Evolutionary conservation across 2,329 filamentous ascomycete species (phyloP).

Genomic region (Metarhizium robertsii): DNA sequence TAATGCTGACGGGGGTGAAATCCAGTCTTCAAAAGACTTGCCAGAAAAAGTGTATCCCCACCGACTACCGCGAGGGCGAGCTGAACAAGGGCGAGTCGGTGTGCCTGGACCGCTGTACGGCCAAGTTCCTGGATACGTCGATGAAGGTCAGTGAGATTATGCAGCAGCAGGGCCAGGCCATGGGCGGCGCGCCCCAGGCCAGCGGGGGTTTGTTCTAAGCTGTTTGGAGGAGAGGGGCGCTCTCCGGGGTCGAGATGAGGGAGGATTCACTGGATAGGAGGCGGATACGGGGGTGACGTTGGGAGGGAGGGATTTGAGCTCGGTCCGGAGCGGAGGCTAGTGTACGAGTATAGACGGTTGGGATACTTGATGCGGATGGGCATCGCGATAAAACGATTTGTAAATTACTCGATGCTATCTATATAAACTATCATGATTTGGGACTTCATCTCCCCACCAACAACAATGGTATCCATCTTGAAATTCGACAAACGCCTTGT

Average conservation of each 20-base stretch:
- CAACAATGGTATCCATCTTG: neutral
- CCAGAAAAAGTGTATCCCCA: conserved; percentile 87
- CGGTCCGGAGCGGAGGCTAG: neutral
- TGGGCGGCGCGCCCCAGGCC: conserved; percentile 34
- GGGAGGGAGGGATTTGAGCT: neutral
- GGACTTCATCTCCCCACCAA: neutral
- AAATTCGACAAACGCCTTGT: neutral
- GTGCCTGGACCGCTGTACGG: conserved; percentile 92
- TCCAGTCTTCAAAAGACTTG: conserved; percentile 76
- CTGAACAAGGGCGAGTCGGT: conserved; percentile 99
- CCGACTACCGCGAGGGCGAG: conserved; percentile 88
- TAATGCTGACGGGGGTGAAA: neutral
- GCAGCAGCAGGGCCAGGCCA: conserved; percentile 72
- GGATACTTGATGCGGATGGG: neutral
- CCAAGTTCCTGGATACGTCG: conserved; percentile 98
- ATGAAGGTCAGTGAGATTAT: conserved; percentile 96
- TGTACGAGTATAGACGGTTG: conserved; percentile 14
- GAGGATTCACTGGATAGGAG: neutral
- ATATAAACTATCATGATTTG: neutral
- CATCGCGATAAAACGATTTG: neutral
- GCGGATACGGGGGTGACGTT: neutral
- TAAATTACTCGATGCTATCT: neutral
- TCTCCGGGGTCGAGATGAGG: neutral
- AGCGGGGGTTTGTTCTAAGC: conserved; percentile 26
- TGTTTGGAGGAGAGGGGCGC: neutral